phyloP scores from a whole-genome alignment of 2,329 filamentous ascomycete genomes.

The Pseudogymnoascus verrucosus region DNA sequence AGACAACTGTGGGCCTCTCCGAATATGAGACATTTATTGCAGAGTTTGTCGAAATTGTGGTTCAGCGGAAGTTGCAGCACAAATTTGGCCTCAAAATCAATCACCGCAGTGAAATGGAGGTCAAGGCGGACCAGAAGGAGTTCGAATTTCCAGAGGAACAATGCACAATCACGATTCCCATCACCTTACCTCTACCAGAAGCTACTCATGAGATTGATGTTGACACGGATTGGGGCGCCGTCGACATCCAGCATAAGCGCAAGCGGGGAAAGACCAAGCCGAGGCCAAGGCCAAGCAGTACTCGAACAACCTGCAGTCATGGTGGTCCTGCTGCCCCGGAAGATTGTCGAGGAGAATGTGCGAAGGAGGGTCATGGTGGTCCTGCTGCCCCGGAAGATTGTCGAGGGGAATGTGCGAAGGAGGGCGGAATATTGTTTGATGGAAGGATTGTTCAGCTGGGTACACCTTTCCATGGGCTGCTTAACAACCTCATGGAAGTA shows the following conservation, averaged over 20 bases:
- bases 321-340: too few relatives aligned
- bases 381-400: too few relatives aligned
- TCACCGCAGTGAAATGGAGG: background rate
- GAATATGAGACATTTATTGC: background rate
- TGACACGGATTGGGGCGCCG: background rate
- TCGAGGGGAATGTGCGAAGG: background rate
- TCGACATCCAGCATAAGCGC: background rate
- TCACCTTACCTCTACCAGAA: background rate
- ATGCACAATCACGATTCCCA: background rate
- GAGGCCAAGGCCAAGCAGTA: too few relatives aligned
- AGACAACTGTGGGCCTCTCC: background rate
- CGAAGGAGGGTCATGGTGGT: background rate
- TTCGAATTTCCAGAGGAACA: background rate
- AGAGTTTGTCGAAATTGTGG: background rate
- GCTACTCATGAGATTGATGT: background rate
- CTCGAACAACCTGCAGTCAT: background rate
- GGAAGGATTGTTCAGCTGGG: background rate
- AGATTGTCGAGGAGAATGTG: too few relatives aligned
- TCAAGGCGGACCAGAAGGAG: background rate
- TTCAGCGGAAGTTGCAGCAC: background rate
- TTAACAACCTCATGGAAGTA: background rate
- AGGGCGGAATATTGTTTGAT: background rate
- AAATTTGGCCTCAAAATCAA: background rate
- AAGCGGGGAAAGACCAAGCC: too few relatives aligned
- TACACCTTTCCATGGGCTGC: background rate